Conservation (phyloP, 2,329 filamentous ascomycete species). For the Hypoxylon sp. region DNA sequence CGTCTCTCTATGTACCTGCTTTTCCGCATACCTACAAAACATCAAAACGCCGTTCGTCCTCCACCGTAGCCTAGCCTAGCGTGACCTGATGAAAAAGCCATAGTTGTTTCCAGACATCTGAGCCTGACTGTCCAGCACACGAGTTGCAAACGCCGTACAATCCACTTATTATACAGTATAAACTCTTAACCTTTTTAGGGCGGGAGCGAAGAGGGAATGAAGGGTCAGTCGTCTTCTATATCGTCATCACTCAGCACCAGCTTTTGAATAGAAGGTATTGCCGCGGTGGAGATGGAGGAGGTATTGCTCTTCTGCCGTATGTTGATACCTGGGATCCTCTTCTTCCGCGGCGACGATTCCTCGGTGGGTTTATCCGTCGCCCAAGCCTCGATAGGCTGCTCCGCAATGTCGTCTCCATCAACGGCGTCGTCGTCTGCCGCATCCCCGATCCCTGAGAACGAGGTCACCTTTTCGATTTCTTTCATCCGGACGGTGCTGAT, state of each 20-base stretch:
- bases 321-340: conserved; percentile 51
- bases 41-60: conserved; percentile 26
- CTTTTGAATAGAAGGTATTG: conserved; percentile 69
- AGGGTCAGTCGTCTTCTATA: conserved; percentile 75
- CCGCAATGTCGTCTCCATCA: conserved; percentile 59
- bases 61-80: conserved; percentile 7
- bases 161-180: conserved; percentile 8
- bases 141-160: background rate
- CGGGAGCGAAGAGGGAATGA: background rate
- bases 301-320: conserved; percentile 54
- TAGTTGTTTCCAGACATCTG: conserved; percentile 12
- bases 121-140: conserved; percentile 1
- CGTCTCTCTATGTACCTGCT: conserved; percentile 11
- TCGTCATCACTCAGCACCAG: conserved; percentile 85
- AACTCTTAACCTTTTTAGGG: background rate
- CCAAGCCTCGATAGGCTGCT: conserved; percentile 64
- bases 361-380: conserved; percentile 73
- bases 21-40: conserved; percentile 1
- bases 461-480: conserved; percentile 76
- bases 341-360: conserved; percentile 65
- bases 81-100: conserved; percentile 23
- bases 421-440: conserved; percentile 51
- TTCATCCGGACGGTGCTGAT: conserved; percentile 58
- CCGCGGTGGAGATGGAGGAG: conserved; percentile 44
- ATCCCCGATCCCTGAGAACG: conserved; percentile 70